These are phyloP conservation scores for Candida railenensis DNA, from an alignment of 805 yeast species.

Conservation along the genomic window DNA sequence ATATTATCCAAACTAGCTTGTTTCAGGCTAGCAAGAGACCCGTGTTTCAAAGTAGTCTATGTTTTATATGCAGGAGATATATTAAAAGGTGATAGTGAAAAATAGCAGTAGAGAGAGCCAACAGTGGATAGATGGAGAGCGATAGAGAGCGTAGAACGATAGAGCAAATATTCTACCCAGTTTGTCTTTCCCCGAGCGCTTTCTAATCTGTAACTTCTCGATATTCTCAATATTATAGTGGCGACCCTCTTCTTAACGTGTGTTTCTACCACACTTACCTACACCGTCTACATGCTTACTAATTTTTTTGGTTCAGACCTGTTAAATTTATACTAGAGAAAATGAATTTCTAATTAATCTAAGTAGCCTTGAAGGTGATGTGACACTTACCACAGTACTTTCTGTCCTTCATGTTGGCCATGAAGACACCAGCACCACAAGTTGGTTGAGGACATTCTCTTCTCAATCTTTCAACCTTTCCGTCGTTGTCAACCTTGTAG, in stretches of 20 bases:
- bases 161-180: too few relatives aligned
- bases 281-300: neutral
- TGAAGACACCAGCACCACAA: conserved; percentile 99
- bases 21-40: neutral
- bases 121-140: too few relatives aligned
- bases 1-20: too few relatives aligned
- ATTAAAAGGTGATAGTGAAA: neutral
- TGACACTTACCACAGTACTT: conserved; percentile 99
- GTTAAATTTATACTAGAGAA: neutral
- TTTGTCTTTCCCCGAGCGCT: too few relatives aligned
- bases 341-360: conserved; percentile 6
- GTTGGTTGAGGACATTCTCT: conserved; percentile 91
- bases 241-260: too few relatives aligned
- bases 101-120: neutral
- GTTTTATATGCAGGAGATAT: neutral
- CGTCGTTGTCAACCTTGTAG: conserved; percentile 99
- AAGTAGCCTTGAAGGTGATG: conserved; percentile 70
- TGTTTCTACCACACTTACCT: too few relatives aligned
- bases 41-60: neutral
- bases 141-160: too few relatives aligned
- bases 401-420: conserved; percentile 99
- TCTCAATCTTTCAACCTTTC: conserved; percentile 97
- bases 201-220: too few relatives aligned
- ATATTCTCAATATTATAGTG: too few relatives aligned
- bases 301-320: neutral